These are phyloP conservation scores for Plectosphaerella sp. DNA, from an alignment of 2,329 filamentous ascomycete genomes.

Conservation along the genomic window DNA sequence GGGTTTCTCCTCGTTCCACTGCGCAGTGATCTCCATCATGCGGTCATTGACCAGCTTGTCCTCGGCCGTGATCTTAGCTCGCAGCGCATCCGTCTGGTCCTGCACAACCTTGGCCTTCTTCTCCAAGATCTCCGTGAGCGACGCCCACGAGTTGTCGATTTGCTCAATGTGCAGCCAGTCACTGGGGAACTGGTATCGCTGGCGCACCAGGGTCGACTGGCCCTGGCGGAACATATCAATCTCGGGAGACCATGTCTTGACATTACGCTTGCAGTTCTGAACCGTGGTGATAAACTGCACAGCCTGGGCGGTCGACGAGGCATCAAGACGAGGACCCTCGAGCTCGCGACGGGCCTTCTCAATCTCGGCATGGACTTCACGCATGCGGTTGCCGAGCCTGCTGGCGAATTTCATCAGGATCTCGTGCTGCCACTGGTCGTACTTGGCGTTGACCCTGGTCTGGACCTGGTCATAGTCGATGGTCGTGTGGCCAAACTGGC, in stretches of 20 bases:
- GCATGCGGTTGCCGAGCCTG: constrained; percentile 84
- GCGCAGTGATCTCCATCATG: constrained; percentile 74
- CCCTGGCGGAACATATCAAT: constrained; percentile 95
- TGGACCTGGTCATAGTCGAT: constrained; percentile 99
- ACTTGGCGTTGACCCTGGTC: constrained; percentile 97
- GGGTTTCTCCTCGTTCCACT: constrained; percentile 97
- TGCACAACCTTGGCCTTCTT: constrained; percentile 94
- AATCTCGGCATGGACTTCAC: constrained; percentile 87
- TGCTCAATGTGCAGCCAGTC: constrained; percentile 97
- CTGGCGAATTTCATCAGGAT: constrained; percentile 90
- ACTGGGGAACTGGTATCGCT: constrained; percentile 87
- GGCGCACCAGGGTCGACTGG: constrained; percentile 83
- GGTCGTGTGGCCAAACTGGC: constrained; percentile 87
- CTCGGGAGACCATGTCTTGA: constrained; percentile 90
- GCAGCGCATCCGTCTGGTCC: constrained; percentile 91
- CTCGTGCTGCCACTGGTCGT: constrained; percentile 99
- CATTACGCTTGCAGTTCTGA: constrained; percentile 91
- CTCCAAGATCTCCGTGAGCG: constrained; percentile 84
- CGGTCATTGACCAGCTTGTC: constrained; percentile 88
- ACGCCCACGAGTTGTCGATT: constrained; percentile 92
- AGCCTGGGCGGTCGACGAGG: constrained; percentile 91
- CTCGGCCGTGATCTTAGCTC: constrained; percentile 91
- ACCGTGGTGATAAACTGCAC: constrained; percentile 98
- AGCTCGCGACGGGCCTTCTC: constrained; percentile 86
- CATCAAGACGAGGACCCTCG: constrained; percentile 87